A percentile compares a stretch with the other conserved stretches of the same genome.
phyloP scores from a whole-genome alignment of 805 yeast species.

The Kazachstania psychrophila region DNA sequence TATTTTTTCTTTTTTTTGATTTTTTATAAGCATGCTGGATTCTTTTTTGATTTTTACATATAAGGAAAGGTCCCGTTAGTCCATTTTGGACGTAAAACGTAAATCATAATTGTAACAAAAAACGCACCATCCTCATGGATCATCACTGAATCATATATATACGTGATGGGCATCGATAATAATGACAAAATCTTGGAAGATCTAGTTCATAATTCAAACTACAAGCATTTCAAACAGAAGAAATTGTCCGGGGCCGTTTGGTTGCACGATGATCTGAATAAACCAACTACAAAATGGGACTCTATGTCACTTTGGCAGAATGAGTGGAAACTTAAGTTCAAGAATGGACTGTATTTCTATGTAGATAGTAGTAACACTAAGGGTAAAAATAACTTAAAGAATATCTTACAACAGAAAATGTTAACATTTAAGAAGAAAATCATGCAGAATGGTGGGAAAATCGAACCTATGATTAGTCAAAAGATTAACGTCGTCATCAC shows the following conservation, averaged over 20 bases:
- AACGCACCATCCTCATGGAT: too few species aligned
- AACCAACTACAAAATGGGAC: constrained; percentile 13
- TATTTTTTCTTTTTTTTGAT: background rate
- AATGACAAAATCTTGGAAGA: too few species aligned
- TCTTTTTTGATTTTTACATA: too few species aligned
- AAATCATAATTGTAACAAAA: too few species aligned
- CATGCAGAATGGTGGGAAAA: constrained; percentile 40
- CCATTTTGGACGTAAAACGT: too few species aligned
- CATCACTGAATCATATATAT: too few species aligned
- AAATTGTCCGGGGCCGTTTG: too few species aligned
- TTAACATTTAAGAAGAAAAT: constrained; percentile 23
- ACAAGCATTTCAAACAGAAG: too few species aligned
- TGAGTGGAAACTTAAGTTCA: constrained; percentile 52
- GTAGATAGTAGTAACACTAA: constrained; percentile 38
- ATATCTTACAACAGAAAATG: constrained; percentile 12
- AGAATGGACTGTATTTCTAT: constrained; percentile 42
- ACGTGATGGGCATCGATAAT: too few species aligned
- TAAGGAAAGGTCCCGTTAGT: background rate
- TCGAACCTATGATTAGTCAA: constrained; percentile 48
- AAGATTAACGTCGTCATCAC: constrained; percentile 67
- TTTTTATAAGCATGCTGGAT: background rate
- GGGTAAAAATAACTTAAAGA: background rate
- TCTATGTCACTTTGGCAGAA: constrained; percentile 48
- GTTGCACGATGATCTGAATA: background rate
- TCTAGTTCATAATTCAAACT: too few species aligned